phyloP scores from a whole-genome alignment of 768 basidiomycete genomes.

The Tulasnella sp. region DNA sequence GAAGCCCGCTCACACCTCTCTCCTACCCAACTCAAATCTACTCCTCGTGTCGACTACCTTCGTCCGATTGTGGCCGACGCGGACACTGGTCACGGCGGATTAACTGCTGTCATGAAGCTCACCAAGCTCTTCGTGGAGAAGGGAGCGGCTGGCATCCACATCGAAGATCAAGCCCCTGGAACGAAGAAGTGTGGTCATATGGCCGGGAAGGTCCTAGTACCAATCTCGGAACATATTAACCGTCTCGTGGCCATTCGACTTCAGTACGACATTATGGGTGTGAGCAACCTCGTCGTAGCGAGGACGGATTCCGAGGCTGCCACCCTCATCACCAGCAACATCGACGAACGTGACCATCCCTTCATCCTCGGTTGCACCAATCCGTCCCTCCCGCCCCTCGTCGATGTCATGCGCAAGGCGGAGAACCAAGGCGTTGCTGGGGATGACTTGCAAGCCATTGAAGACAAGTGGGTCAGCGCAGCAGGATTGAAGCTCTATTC shows the following conservation, averaged over 20 bases:
- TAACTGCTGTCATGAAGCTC: no score
- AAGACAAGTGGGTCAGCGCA: constrained; percentile 78
- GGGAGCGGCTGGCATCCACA: no score
- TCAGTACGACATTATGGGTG: constrained; percentile 98
- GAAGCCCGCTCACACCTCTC: constrained; percentile 69
- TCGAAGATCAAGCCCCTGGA: no score
- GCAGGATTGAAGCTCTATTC: constrained; percentile 81
- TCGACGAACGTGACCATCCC: constrained; percentile 94
- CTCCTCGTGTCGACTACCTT: constrained; percentile 79
- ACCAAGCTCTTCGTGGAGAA: no score
- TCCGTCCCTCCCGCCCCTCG: constrained; percentile 60
- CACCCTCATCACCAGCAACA: constrained; percentile 92
- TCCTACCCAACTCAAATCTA: constrained; percentile 64
- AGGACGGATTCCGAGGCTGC: constrained; percentile 98
- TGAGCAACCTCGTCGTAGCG: constrained; percentile 87
- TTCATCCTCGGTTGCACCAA: constrained; percentile 95
- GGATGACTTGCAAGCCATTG: constrained; percentile 75
- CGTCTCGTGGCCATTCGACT: constrained; percentile 94
- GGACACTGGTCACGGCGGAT: constrained; percentile 72
- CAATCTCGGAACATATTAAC: constrained; percentile 96
- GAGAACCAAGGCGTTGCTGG: constrained; percentile 78
- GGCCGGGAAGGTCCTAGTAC: constrained; percentile 93
- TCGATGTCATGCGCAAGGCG: constrained; percentile 76
- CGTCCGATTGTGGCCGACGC: constrained; percentile 95
- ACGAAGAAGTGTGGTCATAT: no score